Evolutionary conservation across 2,329 filamentous ascomycete genomes (phyloP), one percentile per base, ranked within the genome.

Genomic region (Xylaria sp.): DNA sequence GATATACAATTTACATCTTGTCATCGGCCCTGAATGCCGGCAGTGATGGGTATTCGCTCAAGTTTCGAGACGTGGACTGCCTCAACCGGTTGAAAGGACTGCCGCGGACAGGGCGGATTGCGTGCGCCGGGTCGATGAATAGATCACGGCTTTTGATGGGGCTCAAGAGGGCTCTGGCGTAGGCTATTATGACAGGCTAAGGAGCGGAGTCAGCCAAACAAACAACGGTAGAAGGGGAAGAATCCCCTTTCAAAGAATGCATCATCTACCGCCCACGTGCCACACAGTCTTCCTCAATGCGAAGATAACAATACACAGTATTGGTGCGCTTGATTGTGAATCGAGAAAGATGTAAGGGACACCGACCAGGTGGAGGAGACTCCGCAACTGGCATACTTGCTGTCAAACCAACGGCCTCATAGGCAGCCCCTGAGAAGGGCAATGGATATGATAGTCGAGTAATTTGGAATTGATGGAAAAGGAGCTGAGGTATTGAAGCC

Each of bases 191-290:
- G 38, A 21, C 7, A 42, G 47, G 46, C 39, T 53, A 41, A 48
- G 34, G 44, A 20, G 34, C 39, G 47, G 49, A 20, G 52, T 52
- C 37, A 39, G 49, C 44, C 42, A 9, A 41, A 20, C 40, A 20
- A 43, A 46, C 19, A 19, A 22, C 38, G 38, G 16, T 20, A 29
- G 45, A 26, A 42, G 42, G 51, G 39, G 29, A 39, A 26, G 38
- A 57, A 39, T 53, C 38, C 17, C 22, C 40, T 37, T 48, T 34
- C 17, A 48, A 29, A 44, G 38, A 46, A 26, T 21, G 49, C 44
- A 52, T n/a, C 40, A 34, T 50, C 47, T 16, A 26, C 46, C 39
- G 37, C 45, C 54, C 54, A 60, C 53, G 54, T 57, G 57, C 57
- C 47, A 48, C 39, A 44, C 39, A 19, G 26, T 46, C 38, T 39